Evolutionary conservation across 208 protist genomes (phyloP).

Genomic region (Zelonia costaricensis): DNA sequence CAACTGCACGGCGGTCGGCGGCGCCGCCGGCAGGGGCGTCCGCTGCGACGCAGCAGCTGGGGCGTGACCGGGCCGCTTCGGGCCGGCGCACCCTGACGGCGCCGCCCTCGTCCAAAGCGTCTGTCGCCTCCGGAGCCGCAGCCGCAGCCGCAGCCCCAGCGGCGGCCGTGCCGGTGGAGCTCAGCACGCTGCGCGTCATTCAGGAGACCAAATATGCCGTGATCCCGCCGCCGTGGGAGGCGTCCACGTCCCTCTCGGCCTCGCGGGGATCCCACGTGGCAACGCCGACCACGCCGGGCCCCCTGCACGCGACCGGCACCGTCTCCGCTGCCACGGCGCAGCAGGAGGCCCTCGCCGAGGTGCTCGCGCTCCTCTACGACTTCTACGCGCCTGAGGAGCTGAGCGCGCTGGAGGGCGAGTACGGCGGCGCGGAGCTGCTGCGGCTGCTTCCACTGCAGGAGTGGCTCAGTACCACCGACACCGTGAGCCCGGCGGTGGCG

Average conservation of each 20-base stretch:
- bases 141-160: too few relatives aligned
- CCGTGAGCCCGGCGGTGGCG: constrained; percentile 9
- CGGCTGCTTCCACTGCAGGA: constrained; percentile 27
- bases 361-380: constrained; percentile 35
- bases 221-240: constrained; percentile 65
- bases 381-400: constrained; percentile 59
- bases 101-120: too few relatives aligned
- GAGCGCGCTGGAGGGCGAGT: constrained; percentile 51
- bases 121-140: too few relatives aligned
- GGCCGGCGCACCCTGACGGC: too few relatives aligned
- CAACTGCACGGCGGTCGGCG: not conserved
- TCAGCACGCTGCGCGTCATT: constrained; percentile 18
- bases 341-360: constrained; percentile 25
- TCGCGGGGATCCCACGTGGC: not conserved
- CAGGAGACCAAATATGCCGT: constrained; percentile 42
- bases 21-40: too few relatives aligned
- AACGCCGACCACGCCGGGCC: not conserved
- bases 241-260: not conserved
- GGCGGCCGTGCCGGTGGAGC: constrained; percentile 4
- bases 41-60: too few relatives aligned
- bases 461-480: constrained; percentile 1
- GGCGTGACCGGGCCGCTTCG: too few relatives aligned
- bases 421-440: constrained; percentile 42
- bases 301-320: constrained; percentile 8
- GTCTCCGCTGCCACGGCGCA: constrained; percentile 11